These are phyloP conservation scores for Teratosphaeriaceae sp. DNA, from an alignment of 2,329 filamentous ascomycete species.

Conservation along the genomic window DNA sequence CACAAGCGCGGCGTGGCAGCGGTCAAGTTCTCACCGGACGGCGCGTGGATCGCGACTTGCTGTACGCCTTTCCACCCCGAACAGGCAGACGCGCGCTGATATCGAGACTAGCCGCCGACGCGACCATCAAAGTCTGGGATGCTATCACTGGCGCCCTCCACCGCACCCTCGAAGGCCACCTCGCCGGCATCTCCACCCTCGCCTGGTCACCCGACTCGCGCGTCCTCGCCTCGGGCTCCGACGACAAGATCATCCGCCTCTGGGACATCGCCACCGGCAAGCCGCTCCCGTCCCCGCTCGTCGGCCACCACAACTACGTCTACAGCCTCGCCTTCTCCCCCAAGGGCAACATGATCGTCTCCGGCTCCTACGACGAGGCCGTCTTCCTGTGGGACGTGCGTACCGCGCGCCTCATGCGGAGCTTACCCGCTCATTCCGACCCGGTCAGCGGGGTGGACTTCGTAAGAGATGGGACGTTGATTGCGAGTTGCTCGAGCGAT, in stretches of 20 bases:
- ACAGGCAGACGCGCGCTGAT: conserved; percentile 5
- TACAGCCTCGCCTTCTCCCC: conserved; percentile 94
- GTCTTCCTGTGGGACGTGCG: conserved; percentile 96
- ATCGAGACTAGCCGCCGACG: conserved; percentile 60
- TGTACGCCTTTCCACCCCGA: conserved; percentile 38
- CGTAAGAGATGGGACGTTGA: conserved; percentile 81
- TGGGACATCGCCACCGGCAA: conserved; percentile 67
- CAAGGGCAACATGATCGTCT: conserved; percentile 94
- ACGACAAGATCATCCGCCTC: conserved; percentile 91
- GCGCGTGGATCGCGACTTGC: conserved; percentile 79
- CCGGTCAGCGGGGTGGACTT: conserved; percentile 93
- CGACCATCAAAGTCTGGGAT: conserved; percentile 87
- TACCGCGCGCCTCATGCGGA: conserved; percentile 79
- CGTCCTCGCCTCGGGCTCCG: conserved; percentile 81
- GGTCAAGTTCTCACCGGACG: conserved; percentile 87
- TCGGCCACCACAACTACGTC: conserved; percentile 93
- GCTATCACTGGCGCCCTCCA: conserved; percentile 68
- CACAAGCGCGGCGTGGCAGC: conserved; percentile 75
- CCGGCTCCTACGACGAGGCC: conserved; percentile 93
- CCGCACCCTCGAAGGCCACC: conserved; percentile 86
- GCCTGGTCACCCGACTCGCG: conserved; percentile 91
- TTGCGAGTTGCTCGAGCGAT: conserved; percentile 86
- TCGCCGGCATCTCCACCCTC: conserved; percentile 85
- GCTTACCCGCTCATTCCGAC: conserved; percentile 88
- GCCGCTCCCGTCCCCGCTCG: conserved; percentile 54